These are phyloP conservation scores for Lenzites betulinus DNA, from an alignment of 768 basidiomycete genomes.

Conservation along the genomic window DNA sequence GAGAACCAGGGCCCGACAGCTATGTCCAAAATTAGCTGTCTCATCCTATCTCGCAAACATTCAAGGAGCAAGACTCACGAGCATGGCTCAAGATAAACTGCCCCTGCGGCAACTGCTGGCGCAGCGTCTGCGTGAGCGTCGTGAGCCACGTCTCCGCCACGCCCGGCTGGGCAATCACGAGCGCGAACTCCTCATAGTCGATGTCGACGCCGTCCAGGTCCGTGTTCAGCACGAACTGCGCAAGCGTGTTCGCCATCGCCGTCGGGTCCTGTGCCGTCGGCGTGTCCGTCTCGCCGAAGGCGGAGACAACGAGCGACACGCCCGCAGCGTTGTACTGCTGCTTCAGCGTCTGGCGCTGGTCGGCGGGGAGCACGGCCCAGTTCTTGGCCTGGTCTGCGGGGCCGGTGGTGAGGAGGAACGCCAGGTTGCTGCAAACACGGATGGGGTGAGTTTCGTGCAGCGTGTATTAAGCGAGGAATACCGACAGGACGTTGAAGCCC, in stretches of 20 bases:
- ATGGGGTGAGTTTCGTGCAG: too few relatives aligned
- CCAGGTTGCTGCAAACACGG: too few relatives aligned
- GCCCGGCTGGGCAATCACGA: constrained; percentile 54
- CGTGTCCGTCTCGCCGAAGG: constrained; percentile 48
- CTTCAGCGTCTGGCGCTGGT: constrained; percentile 43
- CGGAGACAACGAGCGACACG: constrained; percentile 58
- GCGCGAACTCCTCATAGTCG: constrained; percentile 59
- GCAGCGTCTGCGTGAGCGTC: constrained; percentile 38
- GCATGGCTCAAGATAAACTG: constrained; percentile 40
- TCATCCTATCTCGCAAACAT: not conserved
- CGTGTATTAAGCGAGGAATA: too few relatives aligned
- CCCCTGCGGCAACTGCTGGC: constrained; percentile 35
- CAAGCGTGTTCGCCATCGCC: constrained; percentile 43
- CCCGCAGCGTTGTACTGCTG: constrained; percentile 54
- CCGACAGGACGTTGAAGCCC: too few relatives aligned
- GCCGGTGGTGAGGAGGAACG: too few relatives aligned
- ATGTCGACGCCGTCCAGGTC: constrained; percentile 54
- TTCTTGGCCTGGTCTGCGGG: constrained; percentile 32
- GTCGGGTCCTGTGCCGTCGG: constrained; percentile 47
- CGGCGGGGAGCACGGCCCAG: constrained; percentile 42
- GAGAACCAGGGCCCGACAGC: constrained; percentile 49
- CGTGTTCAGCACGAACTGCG: constrained; percentile 47
- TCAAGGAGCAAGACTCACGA: too few relatives aligned
- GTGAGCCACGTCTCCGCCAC: constrained; percentile 50
- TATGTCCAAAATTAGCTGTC: constrained; percentile 7